Conservation (phyloP, 192 early-diverging fungal genomes). For the Backusella macrospora region DNA sequence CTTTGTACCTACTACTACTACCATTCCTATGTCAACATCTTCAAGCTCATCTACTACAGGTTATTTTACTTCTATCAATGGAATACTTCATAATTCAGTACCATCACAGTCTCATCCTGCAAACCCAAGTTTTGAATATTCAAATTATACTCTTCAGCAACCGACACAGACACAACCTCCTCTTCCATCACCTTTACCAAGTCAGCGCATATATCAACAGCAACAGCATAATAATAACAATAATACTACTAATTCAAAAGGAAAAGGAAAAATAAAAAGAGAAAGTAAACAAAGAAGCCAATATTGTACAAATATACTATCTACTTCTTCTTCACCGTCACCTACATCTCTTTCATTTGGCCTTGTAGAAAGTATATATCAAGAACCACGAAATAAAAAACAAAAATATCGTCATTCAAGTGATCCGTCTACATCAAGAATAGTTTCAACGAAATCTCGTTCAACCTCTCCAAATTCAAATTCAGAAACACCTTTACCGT, state of each 20-base stretch:
- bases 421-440: not conserved
- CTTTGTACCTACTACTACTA: not conserved
- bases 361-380: not conserved
- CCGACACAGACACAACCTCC: not conserved
- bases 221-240: not conserved
- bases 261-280: not conserved
- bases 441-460: not conserved
- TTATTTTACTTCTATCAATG: not conserved
- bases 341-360: not conserved
- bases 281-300: not conserved
- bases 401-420: not conserved
- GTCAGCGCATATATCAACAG: not conserved
- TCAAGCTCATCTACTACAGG: not conserved
- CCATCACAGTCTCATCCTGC: not conserved
- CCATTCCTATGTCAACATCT: not conserved
- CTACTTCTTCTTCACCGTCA: not conserved
- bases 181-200: not conserved
- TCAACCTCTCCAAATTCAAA: not conserved
- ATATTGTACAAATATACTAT: too few relatives aligned
- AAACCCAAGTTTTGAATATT: not conserved
- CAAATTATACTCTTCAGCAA: not conserved
- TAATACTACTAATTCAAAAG: too few relatives aligned
- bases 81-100: not conserved
- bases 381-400: not conserved
- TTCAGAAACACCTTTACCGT: not conserved